These are phyloP conservation scores for Mitragyna speciosa DNA, from an alignment of 257 asterid species.

Conservation along the genomic window DNA sequence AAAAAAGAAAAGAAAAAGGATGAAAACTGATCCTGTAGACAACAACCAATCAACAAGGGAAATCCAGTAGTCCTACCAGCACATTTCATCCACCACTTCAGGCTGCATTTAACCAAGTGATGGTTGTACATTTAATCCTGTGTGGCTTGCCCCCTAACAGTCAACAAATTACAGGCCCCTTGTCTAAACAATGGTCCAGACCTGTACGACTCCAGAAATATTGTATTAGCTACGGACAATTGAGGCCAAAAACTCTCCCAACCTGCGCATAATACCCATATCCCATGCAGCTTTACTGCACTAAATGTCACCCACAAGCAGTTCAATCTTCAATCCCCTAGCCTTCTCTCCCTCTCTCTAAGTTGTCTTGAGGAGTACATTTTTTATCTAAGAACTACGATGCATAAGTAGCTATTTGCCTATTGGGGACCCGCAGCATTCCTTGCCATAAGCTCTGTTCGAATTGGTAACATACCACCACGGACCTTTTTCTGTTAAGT, in stretches of 20 bases:
- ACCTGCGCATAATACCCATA: too few species aligned
- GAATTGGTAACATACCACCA: background rate
- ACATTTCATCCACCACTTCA: background rate
- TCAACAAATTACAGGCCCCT: background rate
- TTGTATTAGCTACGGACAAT: slow-evolving; percentile 1
- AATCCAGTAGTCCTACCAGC: background rate
- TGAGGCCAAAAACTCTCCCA: too few species aligned
- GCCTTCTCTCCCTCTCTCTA: background rate
- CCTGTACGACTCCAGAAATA: background rate
- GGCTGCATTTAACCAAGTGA: background rate
- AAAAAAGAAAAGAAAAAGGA: too few species aligned
- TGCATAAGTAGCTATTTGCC: background rate
- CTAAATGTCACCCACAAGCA: background rate
- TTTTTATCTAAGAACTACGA: background rate
- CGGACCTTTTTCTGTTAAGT: background rate
- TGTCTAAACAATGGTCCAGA: background rate
- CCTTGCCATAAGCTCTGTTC: background rate
- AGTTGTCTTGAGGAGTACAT: background rate
- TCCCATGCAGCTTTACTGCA: background rate
- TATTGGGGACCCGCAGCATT: background rate
- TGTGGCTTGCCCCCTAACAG: background rate
- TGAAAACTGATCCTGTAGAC: too few species aligned
- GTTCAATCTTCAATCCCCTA: background rate
- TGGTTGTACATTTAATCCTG: background rate
- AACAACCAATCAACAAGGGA: background rate